A percentile compares a stretch with the other conserved stretches of the same genome.
Conservation (phyloP, 2,329 filamentous ascomycete species). For the Chaetomium strumarium region DNA sequence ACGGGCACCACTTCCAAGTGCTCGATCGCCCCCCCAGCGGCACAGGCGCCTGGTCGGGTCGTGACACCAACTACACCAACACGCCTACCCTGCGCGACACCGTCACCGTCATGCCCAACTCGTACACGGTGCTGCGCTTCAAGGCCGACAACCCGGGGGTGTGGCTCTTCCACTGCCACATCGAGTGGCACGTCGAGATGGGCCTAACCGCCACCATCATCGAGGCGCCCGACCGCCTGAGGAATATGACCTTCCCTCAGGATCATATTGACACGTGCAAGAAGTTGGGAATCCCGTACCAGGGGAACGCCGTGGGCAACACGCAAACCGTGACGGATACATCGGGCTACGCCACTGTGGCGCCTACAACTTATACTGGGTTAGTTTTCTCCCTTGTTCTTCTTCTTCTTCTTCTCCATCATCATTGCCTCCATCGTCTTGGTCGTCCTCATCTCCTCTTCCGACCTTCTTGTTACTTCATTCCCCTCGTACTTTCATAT, state of each 20-base stretch:
- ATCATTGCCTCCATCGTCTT: background rate
- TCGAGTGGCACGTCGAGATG: constrained; percentile 57
- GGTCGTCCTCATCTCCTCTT: background rate
- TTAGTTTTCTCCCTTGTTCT: constrained; percentile 23
- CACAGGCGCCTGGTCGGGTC: constrained; percentile 34
- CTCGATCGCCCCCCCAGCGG: constrained; percentile 36
- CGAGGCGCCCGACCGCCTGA: constrained; percentile 53
- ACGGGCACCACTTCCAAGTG: constrained; percentile 52
- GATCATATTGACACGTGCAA: constrained; percentile 48
- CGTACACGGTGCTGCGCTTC: constrained; percentile 48
- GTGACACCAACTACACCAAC: constrained; percentile 26
- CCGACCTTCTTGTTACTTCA: too few species aligned
- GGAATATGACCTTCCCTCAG: constrained; percentile 48
- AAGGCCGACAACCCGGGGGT: constrained; percentile 47
- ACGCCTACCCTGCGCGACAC: constrained; percentile 34
- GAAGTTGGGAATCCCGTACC: constrained; percentile 40
- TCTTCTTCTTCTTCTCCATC: too few species aligned
- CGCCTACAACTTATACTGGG: constrained; percentile 42
- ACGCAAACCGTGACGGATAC: constrained; percentile 49
- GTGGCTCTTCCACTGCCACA: constrained; percentile 54
- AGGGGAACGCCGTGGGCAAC: constrained; percentile 65
- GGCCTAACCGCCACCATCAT: constrained; percentile 51
- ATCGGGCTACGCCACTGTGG: constrained; percentile 43
- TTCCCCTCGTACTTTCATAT: too few species aligned
- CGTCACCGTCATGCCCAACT: constrained; percentile 35